Base-by-base conservation (phyloP, 1,139 yeast species). In the Hyphopichia buzzinii region DNA sequence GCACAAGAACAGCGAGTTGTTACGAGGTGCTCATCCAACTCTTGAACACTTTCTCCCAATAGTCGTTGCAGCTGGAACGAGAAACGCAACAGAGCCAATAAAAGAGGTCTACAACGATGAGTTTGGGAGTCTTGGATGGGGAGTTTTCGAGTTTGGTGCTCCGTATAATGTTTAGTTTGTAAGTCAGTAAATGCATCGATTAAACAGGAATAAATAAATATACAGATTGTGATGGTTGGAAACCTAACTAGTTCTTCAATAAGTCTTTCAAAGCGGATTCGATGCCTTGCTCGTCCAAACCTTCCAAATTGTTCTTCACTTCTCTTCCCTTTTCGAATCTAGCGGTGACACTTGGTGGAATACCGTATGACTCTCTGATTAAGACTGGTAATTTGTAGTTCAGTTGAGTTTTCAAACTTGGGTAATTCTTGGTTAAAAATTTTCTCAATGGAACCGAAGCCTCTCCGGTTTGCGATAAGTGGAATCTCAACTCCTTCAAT, bases 401-500 rank as follows among this genome's bases (percentile, higher is more conserved):
- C 49, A 63, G 57, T 47, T 62, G 67, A 30, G 71, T 55, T 60
- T 83, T 84, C 55, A 85, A 67, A 21, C 65, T 54, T 15, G 82
- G 77, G 59, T 84, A 85, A 59, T 80, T 71, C 42, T 74, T 67
- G 40, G 75, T 62, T 50, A 84, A 70, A 54, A 83, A 85, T 29
- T 74, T 63, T 59, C 86, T 74, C 52, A 83, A 70, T 19, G 85
- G 81, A 17, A 72, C 69, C 19, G 89, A 77, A 8, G 87, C 79
- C 45, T 79, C 79, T 24, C 87, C 86, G 21, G 85, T 75, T 62
- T 84, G 94, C 35, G 88, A 81, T 46, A 85, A 73, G 54, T 84
- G 87, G 63, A 85, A 84, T 60, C 95, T 77, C 54, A 85, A 72
- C 67, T 85, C 94, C 57, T 74, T 84, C 48, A 85, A 74, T 19